Conservation (phyloP, 1,139 yeast species). For the Lodderomyces beijingensis region DNA sequence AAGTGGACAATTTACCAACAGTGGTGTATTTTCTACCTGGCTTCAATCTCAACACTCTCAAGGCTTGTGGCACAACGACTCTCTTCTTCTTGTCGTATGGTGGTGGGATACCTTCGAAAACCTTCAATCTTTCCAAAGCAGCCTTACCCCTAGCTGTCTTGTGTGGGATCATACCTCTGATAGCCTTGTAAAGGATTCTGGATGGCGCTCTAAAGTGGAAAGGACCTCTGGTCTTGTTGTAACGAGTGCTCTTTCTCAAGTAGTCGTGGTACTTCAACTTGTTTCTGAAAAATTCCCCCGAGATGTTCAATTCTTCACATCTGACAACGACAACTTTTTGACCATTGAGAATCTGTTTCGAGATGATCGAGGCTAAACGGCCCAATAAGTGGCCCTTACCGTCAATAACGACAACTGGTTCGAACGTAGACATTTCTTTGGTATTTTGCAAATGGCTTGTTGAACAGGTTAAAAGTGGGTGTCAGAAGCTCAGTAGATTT, state of each 20-base stretch:
- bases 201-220: conserved; percentile 99
- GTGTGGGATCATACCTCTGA: conserved; percentile 99
- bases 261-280: conserved; percentile 99
- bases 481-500: background rate
- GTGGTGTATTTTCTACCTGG: conserved; percentile 99
- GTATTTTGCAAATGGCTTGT: no score
- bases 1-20: conserved; percentile 90
- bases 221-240: conserved; percentile 98
- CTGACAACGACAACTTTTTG: conserved; percentile 98
- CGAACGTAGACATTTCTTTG: conserved; percentile 74
- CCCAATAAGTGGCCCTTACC: conserved; percentile 99
- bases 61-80: conserved; percentile 99
- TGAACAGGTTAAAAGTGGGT: background rate
- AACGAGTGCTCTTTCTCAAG: conserved; percentile 99
- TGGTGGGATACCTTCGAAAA: conserved; percentile 99
- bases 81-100: conserved; percentile 99
- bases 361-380: conserved; percentile 98
- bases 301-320: conserved; percentile 96
- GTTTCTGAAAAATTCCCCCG: conserved; percentile 99
- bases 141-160: conserved; percentile 99
- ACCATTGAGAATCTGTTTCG: conserved; percentile 97
- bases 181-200: conserved; percentile 98
- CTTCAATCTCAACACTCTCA: conserved; percentile 98
- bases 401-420: conserved; percentile 96
- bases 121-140: conserved; percentile 99